Conservation (phyloP, 768 basidiomycete genomes). For the Termitomyces sp. region DNA sequence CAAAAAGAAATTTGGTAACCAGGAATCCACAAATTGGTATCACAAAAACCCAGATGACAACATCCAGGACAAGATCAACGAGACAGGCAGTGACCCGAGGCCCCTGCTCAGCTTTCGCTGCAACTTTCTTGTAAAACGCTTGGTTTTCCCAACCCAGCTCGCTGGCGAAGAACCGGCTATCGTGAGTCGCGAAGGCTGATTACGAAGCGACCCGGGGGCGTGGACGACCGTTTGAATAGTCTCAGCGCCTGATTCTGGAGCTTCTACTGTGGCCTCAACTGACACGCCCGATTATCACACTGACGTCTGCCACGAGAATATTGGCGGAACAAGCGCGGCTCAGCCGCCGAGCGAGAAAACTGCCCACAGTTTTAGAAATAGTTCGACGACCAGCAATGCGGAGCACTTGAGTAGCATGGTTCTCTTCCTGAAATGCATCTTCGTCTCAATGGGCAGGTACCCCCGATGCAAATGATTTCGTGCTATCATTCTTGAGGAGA, state of each 20-base stretch:
- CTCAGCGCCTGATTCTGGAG: slow-evolving; percentile 20
- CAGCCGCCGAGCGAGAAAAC: slow-evolving; percentile 43
- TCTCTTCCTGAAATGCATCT: slow-evolving; percentile 34
- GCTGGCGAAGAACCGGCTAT: slow-evolving; percentile 19
- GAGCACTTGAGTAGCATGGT: slow-evolving; percentile 46
- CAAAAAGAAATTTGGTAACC: neutral
- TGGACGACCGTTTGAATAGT: slow-evolving; percentile 28
- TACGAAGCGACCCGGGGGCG: slow-evolving; percentile 27
- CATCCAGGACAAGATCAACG: neutral
- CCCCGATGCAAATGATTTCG: slow-evolving; percentile 40
- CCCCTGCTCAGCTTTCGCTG: slow-evolving; percentile 34
- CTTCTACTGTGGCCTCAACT: slow-evolving; percentile 38
- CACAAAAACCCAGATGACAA: slow-evolving; percentile 4
- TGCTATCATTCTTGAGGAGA: slow-evolving; percentile 35
- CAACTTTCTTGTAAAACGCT: slow-evolving; percentile 38
- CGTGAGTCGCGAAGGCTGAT: slow-evolving; percentile 31
- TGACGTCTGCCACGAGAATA: slow-evolving; percentile 27
- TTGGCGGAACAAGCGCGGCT: slow-evolving; percentile 38
- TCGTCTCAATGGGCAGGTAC: slow-evolving; percentile 29
- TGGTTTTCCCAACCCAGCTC: slow-evolving; percentile 34
- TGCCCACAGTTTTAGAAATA: slow-evolving; percentile 37
- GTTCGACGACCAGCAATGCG: slow-evolving; percentile 40
- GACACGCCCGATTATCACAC: slow-evolving; percentile 44
- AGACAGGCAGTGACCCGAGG: neutral
- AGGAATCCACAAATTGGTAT: slow-evolving; percentile 3